These are phyloP conservation scores for Thielaviopsis musarum DNA, from an alignment of 2,329 filamentous ascomycete species.

Conservation along the genomic window DNA sequence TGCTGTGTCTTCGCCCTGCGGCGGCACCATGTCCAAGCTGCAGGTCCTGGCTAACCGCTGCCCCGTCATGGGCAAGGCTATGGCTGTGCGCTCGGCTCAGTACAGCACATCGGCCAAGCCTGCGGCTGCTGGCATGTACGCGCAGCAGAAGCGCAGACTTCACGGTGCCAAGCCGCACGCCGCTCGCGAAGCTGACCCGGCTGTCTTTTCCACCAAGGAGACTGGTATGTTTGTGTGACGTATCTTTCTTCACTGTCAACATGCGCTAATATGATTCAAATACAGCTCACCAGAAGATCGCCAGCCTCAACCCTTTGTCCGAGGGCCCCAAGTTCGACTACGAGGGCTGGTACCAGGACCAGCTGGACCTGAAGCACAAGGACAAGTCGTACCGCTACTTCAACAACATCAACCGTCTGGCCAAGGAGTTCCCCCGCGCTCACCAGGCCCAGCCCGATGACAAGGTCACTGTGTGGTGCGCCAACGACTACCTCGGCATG, in stretches of 20 bases:
- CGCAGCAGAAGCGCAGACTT: slow-evolving; percentile 19
- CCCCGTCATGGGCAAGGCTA: slow-evolving; percentile 96
- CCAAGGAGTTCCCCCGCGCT: slow-evolving; percentile 87
- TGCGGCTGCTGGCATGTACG: slow-evolving; percentile 48
- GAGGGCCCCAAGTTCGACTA: slow-evolving; percentile 61
- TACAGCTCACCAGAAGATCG: slow-evolving; percentile 9
- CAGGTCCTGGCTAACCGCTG: slow-evolving; percentile 88
- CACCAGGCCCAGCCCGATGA: slow-evolving; percentile 76
- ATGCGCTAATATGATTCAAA: background rate
- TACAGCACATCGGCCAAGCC: slow-evolving; percentile 26
- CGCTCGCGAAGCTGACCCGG: slow-evolving; percentile 10
- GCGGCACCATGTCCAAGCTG: slow-evolving; percentile 90
- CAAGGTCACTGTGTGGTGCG: slow-evolving; percentile 94
- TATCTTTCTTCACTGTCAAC: too few relatives aligned
- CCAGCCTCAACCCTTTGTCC: slow-evolving; percentile 15
- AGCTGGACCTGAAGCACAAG: slow-evolving; percentile 97
- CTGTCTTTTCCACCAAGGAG: slow-evolving; percentile 10
- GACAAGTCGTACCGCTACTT: slow-evolving; percentile 99
- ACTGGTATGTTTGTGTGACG: slow-evolving; percentile 5
- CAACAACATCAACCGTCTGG: slow-evolving; percentile 98
- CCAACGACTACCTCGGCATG: slow-evolving; percentile 98
- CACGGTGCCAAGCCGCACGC: slow-evolving; percentile 6
- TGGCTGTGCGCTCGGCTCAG: slow-evolving; percentile 65
- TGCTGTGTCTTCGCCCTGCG: slow-evolving; percentile 40
- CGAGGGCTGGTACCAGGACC: slow-evolving; percentile 68